Conservation (phyloP, 2,329 filamentous ascomycete species). For the Ophiostoma pallidulum region DNA sequence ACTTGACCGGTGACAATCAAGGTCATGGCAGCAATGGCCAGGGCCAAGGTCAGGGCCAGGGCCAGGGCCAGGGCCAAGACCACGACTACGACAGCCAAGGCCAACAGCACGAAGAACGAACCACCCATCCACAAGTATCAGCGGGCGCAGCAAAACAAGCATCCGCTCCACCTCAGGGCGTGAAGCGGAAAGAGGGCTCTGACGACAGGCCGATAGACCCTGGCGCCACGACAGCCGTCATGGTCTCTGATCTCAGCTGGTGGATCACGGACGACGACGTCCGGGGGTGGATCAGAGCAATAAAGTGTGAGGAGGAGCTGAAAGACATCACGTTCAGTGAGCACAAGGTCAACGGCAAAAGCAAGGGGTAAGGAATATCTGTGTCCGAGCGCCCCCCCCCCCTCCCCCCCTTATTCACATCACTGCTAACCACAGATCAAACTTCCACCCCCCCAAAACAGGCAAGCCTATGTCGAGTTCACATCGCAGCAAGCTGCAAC, state of each 20-base stretch:
- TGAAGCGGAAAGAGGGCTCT: conserved; percentile 51
- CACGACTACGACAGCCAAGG: conserved; percentile 16
- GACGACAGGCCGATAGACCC: conserved; percentile 51
- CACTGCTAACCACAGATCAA: too few species aligned
- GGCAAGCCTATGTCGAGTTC: conserved; percentile 78
- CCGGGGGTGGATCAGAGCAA: conserved; percentile 72
- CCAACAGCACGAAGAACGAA: conserved; percentile 10
- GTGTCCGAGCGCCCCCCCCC: too few species aligned
- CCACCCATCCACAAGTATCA: conserved; percentile 10
- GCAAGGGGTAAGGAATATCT: conserved; percentile 86
- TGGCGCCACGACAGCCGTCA: conserved; percentile 58
- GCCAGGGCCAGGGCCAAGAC: conserved; percentile 22
- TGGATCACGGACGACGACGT: conserved; percentile 96
- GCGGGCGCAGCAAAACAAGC: conserved; percentile 19
- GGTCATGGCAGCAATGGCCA: conserved; percentile 32
- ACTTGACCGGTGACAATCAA: conserved; percentile 29
- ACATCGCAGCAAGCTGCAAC: conserved; percentile 74
- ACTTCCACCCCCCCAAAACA: too few species aligned
- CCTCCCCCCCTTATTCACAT: too few species aligned
- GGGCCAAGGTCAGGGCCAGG: conserved; percentile 19
- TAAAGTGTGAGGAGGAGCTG: conserved; percentile 72
- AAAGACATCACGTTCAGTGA: conserved; percentile 95
- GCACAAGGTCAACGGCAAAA: conserved; percentile 98
- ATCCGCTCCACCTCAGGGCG: conserved; percentile 40
- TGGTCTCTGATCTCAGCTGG: conserved; percentile 89